Base-by-base conservation (phyloP, 2,329 filamentous ascomycete species). In the Colletotrichum musicola region DNA sequence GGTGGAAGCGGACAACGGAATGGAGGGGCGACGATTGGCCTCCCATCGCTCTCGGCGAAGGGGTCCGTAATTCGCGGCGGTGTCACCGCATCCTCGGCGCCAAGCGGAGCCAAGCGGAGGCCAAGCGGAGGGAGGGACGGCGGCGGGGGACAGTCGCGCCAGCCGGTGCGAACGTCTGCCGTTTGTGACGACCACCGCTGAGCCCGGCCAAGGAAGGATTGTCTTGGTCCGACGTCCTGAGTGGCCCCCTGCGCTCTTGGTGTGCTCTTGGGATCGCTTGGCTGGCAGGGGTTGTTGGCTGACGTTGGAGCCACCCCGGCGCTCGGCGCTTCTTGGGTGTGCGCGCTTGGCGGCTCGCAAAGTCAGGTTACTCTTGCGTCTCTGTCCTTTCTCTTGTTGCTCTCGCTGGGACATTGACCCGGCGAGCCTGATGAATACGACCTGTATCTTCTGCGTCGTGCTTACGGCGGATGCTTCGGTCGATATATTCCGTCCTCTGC, bases 261-360 rank as follows among this genome's bases (percentile, higher is more conserved):
- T 20, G 27, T 42, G 47, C 16, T 68, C 54, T 64, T 68, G 61
- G 64, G 27, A 13, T 16, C 35, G 20, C 64, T 68, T 68, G 61
- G 64, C 64, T 38, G 30, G 25, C 61, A 53, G 51, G 61, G 61
- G 25, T 42, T 30, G 40, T 64, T 30, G 54, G 54, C 14, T 64
- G 64, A 47, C 27, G 35, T 59, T 59, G 53, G 64, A 38, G 25
- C 54, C 46, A 55, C 27, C 20, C 20, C 18, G 20, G 54, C 38
- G 54, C 64, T 64, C 14, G 64, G 64, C 64, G 60, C 64, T 64
- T 64, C 64, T 68, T 64, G 46, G 60, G 46, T 54, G 60, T 68
- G 16, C 30, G 30, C 64, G 60, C 64, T 68, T 68, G 64, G 64
- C 60, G 46, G 64, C 30, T 50, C 16, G 30, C 10, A 35, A 35